Conservation (phyloP, 2,329 filamentous ascomycete genomes). For the Penicillium sp. region DNA sequence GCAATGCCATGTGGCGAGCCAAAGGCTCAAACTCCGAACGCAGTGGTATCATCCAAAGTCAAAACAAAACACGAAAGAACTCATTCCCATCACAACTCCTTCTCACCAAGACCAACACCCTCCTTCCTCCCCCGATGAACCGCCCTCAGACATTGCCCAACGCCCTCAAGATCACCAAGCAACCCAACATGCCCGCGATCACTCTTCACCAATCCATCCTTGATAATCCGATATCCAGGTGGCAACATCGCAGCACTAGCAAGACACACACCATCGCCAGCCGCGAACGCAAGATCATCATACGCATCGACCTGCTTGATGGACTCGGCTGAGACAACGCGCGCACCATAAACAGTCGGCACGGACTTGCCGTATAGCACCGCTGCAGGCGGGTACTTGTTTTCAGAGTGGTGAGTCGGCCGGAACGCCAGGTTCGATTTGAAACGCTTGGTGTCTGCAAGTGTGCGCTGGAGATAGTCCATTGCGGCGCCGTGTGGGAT, state of each 20-base stretch:
- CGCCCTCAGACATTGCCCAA: slow-evolving; percentile 73
- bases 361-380: slow-evolving; percentile 85
- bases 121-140: slow-evolving; percentile 67
- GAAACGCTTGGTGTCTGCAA: slow-evolving; percentile 72
- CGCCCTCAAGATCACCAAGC: slow-evolving; percentile 78
- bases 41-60: slow-evolving; percentile 20
- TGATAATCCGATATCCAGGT: slow-evolving; percentile 72
- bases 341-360: slow-evolving; percentile 81
- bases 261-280: slow-evolving; percentile 86
- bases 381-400: slow-evolving; percentile 77
- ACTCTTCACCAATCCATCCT: slow-evolving; percentile 73
- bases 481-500: slow-evolving; percentile 58
- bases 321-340: slow-evolving; percentile 70
- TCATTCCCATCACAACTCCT: slow-evolving; percentile 3
- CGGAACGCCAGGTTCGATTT: slow-evolving; percentile 71
- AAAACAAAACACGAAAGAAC: slow-evolving; percentile 8
- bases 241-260: slow-evolving; percentile 85
- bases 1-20: neutral
- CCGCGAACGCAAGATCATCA: slow-evolving; percentile 82
- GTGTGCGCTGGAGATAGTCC: slow-evolving; percentile 73
- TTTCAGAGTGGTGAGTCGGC: slow-evolving; percentile 61
- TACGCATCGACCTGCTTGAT: slow-evolving; percentile 79
- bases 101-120: slow-evolving; percentile 67
- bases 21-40: slow-evolving; percentile 8
- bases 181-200: slow-evolving; percentile 87